Evolutionary conservation across 2,329 filamentous ascomycete genomes (phyloP).

Genomic region (Pseudopithomyces chartarum): DNA sequence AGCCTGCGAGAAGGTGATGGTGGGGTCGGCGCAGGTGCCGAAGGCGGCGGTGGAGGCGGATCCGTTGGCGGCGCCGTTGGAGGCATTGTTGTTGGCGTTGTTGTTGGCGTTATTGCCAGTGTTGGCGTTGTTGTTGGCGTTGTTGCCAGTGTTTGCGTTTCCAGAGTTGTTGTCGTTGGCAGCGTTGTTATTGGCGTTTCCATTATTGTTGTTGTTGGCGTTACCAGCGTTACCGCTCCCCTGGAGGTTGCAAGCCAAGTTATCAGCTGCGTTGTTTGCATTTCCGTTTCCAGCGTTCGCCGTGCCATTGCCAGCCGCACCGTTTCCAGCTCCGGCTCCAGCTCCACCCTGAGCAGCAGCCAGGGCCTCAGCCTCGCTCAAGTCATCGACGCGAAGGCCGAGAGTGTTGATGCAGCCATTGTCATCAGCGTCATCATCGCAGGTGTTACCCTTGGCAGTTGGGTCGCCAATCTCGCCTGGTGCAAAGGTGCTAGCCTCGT

Average conservation of each 20-base stretch:
- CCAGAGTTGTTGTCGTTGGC: background rate
- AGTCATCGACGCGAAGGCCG: constrained; percentile 60
- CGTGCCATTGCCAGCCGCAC: constrained; percentile 21
- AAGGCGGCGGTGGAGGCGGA: constrained; percentile 42
- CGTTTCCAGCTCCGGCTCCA: constrained; percentile 18
- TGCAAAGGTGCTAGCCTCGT: constrained; percentile 66
- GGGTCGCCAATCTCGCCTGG: constrained; percentile 60
- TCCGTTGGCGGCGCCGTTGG: background rate
- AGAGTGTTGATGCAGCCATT: constrained; percentile 61
- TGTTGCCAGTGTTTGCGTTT: background rate
- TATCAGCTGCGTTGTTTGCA: background rate
- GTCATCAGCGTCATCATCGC: constrained; percentile 54
- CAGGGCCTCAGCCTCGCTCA: constrained; percentile 57
- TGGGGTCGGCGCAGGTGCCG: constrained; percentile 55
- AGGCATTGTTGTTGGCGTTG: background rate
- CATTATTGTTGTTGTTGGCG: background rate
- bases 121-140: background rate
- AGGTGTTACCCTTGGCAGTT: constrained; percentile 60
- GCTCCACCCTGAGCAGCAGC: constrained; percentile 50
- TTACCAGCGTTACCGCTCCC: background rate
- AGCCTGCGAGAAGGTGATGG: constrained; percentile 53
- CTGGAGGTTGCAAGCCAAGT: background rate
- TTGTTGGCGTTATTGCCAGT: constrained; percentile 5
- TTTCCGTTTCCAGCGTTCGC: constrained; percentile 20
- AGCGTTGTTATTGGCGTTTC: background rate